Evolutionary conservation across 208 protist species (phyloP).

Genomic region (Leishmania turanica): DNA sequence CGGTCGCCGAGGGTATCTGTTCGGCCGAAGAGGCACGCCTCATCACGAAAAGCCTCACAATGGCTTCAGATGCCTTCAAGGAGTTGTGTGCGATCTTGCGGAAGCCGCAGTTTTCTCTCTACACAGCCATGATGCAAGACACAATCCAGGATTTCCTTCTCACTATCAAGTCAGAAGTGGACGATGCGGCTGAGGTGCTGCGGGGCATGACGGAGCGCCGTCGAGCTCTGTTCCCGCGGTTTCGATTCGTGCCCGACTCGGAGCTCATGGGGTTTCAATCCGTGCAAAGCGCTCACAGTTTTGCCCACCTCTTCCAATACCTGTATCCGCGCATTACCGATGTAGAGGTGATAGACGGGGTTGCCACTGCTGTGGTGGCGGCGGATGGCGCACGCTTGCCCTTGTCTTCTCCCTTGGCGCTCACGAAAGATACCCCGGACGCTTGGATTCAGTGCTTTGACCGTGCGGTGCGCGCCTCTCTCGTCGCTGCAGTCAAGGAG

Average conservation of each 20-base stretch:
- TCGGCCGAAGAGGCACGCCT: conserved; percentile 4
- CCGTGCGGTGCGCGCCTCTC: conserved; percentile 43
- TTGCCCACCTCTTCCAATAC: conserved; percentile 57
- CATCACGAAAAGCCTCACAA: conserved; percentile 12
- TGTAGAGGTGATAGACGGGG: conserved; percentile 42
- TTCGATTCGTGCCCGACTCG: conserved; percentile 92
- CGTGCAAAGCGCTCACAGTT: conserved; percentile 36
- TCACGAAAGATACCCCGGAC: conserved; percentile 54
- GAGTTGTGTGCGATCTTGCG: conserved; percentile 44
- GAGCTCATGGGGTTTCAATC: conserved; percentile 87
- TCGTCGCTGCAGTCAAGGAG: conserved; percentile 50
- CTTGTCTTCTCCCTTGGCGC: conserved; percentile 31
- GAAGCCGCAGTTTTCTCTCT: conserved; percentile 88
- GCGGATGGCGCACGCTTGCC: conserved; percentile 55
- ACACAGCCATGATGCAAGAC: conserved; percentile 92
- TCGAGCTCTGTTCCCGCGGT: conserved; percentile 89
- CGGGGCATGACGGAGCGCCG: conserved; percentile 92
- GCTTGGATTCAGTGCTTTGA: conserved; percentile 80
- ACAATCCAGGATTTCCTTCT: conserved; percentile 91
- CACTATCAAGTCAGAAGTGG: conserved; percentile 83
- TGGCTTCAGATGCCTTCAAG: conserved; percentile 30
- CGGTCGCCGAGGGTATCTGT: conserved; percentile 12
- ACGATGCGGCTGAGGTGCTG: conserved; percentile 90
- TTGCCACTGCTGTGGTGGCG: conserved; percentile 49
- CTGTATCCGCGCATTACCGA: conserved; percentile 66